Evolutionary conservation across 2,329 filamentous ascomycete species (phyloP), one percentile per base, ranked within the genome.

Genomic region (Juglanconis sp.): DNA sequence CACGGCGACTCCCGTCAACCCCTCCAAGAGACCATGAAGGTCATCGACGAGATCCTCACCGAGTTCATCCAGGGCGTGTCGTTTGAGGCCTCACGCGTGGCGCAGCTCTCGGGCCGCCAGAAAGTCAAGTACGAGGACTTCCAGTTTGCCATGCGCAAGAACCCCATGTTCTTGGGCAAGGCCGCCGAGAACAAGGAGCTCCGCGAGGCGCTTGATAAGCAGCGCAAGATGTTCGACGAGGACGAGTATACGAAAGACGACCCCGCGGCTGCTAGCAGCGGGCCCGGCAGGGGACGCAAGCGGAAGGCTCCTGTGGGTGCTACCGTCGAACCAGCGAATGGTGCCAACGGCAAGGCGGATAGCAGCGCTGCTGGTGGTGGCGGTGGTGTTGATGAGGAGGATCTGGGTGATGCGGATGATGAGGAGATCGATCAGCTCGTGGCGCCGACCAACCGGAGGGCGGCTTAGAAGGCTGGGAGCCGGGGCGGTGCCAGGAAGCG

Each of bases 101-200:
- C 95, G 0, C 87, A 91, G 73, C 91, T 96, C 74, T 87, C 90
- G 2, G 89, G 92, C 0, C 90, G 95, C 2, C 91, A 96, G 69
- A 99, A 99, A 77, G 92, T 99, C 77, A 99, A 99, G 74, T 91
- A 96, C 69, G 94, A 97, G 70, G 95, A 99, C 75, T 96, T 99
- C 77, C 92, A 96, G 70, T 99, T 96, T 75, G 92, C 92, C 44
- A 85, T 98, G 67, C 86, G 95, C 36, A 86, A 90, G 65, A 96
- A 98, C 70, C 88, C 90, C 8, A 81, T 85, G 61, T 96, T 96
- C 72, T 80, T 98, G 48, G 95, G 95, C 53, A 87, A 94, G 69
- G 92, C 98, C 57, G 87, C 91, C 72, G 92, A 96, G 77, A 86
- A 96, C 70, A 84, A 96, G 66, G 89, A 91, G 74, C 93, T 94